phyloP scores from a whole-genome alignment of 345 rosid species.

The Lepidium didymum region DNA sequence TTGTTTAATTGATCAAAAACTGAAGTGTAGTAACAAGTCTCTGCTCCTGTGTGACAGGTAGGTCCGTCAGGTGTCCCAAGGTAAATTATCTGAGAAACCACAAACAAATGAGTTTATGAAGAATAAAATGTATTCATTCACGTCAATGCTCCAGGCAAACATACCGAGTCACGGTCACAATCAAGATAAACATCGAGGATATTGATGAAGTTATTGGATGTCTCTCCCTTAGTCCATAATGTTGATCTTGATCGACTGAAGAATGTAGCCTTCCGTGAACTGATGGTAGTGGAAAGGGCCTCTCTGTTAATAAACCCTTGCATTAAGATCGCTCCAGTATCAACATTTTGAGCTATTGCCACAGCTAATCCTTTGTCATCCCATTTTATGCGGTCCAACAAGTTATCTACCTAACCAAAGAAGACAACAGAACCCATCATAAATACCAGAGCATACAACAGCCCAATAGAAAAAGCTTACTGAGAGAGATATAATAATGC shows the following conservation, averaged over 20 bases:
- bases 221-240: conserved; percentile 92
- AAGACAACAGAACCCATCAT: neutral
- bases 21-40: conserved; percentile 77
- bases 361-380: conserved; percentile 94
- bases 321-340: conserved; percentile 84
- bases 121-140: neutral
- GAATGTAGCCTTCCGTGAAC: conserved; percentile 81
- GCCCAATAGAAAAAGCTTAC: conserved; percentile 23
- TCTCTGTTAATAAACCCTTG: conserved; percentile 89
- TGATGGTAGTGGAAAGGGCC: conserved; percentile 61
- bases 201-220: conserved; percentile 78
- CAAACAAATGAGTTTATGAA: neutral
- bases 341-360: conserved; percentile 90
- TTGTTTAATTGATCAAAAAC: conserved; percentile 38
- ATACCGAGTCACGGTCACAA: conserved; percentile 81
- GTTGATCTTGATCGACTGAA: conserved; percentile 81
- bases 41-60: conserved; percentile 88
- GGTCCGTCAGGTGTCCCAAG: conserved; percentile 93
- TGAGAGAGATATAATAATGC: neutral
- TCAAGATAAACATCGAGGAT: conserved; percentile 68
- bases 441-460: neutral
- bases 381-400: conserved; percentile 81
- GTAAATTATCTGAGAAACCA: conserved; percentile 62
- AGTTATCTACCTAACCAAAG: conserved; percentile 48
- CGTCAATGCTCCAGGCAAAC: conserved; percentile 3